Base-by-base conservation (phyloP, 2,329 filamentous ascomycete genomes). In the Plenodomus lindquistii region DNA sequence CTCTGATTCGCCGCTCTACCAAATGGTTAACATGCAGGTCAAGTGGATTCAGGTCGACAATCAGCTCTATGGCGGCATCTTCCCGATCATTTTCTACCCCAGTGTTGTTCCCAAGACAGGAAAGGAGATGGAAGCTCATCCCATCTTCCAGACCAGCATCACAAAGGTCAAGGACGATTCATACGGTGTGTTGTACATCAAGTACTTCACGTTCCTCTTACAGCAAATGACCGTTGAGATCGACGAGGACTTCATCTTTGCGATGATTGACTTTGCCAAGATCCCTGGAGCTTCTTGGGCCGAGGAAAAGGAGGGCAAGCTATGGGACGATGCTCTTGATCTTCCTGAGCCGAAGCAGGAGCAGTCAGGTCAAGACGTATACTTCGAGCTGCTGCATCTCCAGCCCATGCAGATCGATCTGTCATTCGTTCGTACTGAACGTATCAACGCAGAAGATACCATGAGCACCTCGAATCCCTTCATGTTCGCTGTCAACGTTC, bases 11-110 rank as follows among this genome's bases (percentile, higher is more conserved):
- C 83, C 86, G 16, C 78, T 97, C 15, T 96, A 96, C 67, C 94
- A 99, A 73, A 97, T 91, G 0, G 75, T 97, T 53, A 93, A 90
- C 40, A 79, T 94, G 42, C 89, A 91, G 0, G 87, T 97, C 69
- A 97, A 99, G 72, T 99, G 95, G 95, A 94, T 99, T 21, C 94
- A 99, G 73, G 89, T 99, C 61, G 94, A 99, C 74, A 99, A 99
- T 63, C 94, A 99, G 72, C 83, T 99, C 13, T 99, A 99, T 65
- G 95, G 95, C 21, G 94, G 95, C 20, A 92, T 99, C 60, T 99
- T 99, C 80, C 94, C 94, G 0, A 96, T 99, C 75, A 85, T 99
- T 22, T 80, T 99, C 48, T 99, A 99, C 70, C 94, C 94, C 5
- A 97, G 92, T 73, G 94, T 99, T 9, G 94, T 99, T 15, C 93